Conservation (phyloP, 2,329 filamentous ascomycete species). For the Sporothrix protearum region DNA sequence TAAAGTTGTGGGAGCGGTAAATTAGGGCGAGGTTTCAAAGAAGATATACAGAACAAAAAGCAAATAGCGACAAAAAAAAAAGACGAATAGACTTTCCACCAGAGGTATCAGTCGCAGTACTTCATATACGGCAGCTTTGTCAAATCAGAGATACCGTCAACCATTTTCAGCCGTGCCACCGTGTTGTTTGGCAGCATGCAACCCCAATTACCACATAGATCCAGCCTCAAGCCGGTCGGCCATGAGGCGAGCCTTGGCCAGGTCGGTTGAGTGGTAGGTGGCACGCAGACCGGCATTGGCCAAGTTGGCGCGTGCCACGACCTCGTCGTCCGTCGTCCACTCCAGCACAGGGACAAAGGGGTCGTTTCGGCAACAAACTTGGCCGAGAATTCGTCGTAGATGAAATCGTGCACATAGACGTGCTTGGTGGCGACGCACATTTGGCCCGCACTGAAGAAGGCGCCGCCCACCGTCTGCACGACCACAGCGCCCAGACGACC, state of each 20-base stretch:
- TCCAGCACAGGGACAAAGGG: constrained; percentile 62
- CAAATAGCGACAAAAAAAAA: neutral
- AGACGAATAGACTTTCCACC: neutral
- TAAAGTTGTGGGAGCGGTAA: neutral
- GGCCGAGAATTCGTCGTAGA: constrained; percentile 41
- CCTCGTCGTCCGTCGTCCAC: constrained; percentile 60
- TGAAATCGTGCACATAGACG: constrained; percentile 52
- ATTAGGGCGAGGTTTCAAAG: neutral
- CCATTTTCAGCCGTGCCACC: neutral
- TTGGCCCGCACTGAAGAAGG: constrained; percentile 58
- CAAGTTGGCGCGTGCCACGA: constrained; percentile 54
- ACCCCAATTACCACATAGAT: too few species aligned
- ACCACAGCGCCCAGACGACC: constrained; percentile 37
- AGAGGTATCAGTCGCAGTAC: too few species aligned
- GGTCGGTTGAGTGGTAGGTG: constrained; percentile 55
- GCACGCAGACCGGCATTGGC: constrained; percentile 52
- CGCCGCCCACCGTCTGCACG: constrained; percentile 44
- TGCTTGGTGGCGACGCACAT: constrained; percentile 53
- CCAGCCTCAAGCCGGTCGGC: constrained; percentile 55
- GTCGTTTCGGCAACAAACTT: constrained; percentile 41
- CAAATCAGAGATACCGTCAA: neutral
- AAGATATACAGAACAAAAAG: neutral
- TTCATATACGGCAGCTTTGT: neutral
- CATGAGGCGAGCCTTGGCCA: constrained; percentile 49
- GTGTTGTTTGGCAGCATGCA: too few species aligned